These are phyloP conservation scores for Alternaria triticina DNA, from an alignment of 2,329 filamentous ascomycete species.

Conservation along the genomic window DNA sequence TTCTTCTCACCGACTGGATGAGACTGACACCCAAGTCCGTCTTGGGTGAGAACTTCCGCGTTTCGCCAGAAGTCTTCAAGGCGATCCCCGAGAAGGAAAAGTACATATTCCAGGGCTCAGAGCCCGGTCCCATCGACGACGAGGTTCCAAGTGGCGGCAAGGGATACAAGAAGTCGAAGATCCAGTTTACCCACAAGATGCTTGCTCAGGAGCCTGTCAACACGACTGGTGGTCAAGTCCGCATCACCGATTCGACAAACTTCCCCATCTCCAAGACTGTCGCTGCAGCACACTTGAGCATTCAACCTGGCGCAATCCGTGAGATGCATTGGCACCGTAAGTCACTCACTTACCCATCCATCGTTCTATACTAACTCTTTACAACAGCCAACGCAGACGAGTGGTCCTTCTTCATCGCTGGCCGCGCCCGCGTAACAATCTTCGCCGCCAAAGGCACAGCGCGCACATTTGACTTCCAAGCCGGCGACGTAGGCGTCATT, in stretches of 20 bases:
- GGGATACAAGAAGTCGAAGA: conserved; percentile 69
- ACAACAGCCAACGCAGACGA: conserved; percentile 68
- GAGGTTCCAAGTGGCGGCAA: conserved; percentile 66
- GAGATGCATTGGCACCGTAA: conserved; percentile 82
- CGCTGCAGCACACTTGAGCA: conserved; percentile 73
- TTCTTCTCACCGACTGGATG: conserved; percentile 76
- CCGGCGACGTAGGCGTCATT: conserved; percentile 79
- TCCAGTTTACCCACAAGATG: conserved; percentile 74
- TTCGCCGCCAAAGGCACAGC: conserved; percentile 73
- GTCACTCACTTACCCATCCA: neutral
- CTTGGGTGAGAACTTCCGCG: conserved; percentile 76
- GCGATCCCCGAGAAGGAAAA: conserved; percentile 71
- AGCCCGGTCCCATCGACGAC: conserved; percentile 68
- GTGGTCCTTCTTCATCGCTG: conserved; percentile 80
- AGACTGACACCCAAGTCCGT: conserved; percentile 75
- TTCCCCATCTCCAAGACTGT: conserved; percentile 77
- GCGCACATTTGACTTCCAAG: conserved; percentile 76
- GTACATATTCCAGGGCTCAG: conserved; percentile 77
- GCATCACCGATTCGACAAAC: conserved; percentile 77
- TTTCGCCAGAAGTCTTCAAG: conserved; percentile 72
- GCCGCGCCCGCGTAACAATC: conserved; percentile 74
- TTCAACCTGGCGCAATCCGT: conserved; percentile 73
- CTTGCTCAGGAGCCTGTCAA: conserved; percentile 71
- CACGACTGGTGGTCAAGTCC: conserved; percentile 72
- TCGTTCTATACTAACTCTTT: neutral